Conservation (phyloP, 2,329 filamentous ascomycete species). For the Fusarium tricinctum region DNA sequence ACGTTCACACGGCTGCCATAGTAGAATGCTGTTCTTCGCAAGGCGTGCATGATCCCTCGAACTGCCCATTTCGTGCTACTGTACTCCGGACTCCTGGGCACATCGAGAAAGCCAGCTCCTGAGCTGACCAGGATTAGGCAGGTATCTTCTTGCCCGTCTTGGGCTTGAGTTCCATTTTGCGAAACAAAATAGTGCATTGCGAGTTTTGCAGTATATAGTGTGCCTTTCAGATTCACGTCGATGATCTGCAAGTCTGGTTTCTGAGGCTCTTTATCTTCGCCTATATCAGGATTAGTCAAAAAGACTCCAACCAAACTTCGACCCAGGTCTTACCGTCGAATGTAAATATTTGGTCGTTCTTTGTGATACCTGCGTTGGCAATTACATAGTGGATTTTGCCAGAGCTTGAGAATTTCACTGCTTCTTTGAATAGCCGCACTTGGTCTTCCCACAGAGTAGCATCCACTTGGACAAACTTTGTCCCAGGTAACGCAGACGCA, state of each 20-base stretch:
- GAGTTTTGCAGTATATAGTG: neutral
- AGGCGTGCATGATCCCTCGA: slow-evolving; percentile 17
- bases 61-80: slow-evolving; percentile 23
- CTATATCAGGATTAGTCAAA: neutral
- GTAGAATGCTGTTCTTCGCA: slow-evolving; percentile 5
- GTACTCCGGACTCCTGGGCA: slow-evolving; percentile 9
- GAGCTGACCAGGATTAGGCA: slow-evolving; percentile 11
- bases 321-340: neutral
- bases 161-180: neutral
- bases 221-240: neutral
- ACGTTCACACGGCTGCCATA: slow-evolving; percentile 12
- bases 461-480: neutral
- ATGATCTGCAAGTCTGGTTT: neutral
- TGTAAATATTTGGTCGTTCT: slow-evolving; percentile 3
- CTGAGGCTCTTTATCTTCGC: neutral
- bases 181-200: slow-evolving; percentile 14
- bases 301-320: fast-evolving
- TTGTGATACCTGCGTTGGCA: slow-evolving; percentile 12
- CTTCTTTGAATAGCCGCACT: neutral
- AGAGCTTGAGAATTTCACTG: neutral
- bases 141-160: neutral
- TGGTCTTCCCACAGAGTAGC: slow-evolving; percentile 5
- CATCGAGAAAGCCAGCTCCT: neutral
- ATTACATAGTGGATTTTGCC: slow-evolving; percentile 1
- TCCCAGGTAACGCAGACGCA: fast-evolving